phyloP scores from a whole-genome alignment of 345 rosid species.

The Anastatica hierochuntica region DNA sequence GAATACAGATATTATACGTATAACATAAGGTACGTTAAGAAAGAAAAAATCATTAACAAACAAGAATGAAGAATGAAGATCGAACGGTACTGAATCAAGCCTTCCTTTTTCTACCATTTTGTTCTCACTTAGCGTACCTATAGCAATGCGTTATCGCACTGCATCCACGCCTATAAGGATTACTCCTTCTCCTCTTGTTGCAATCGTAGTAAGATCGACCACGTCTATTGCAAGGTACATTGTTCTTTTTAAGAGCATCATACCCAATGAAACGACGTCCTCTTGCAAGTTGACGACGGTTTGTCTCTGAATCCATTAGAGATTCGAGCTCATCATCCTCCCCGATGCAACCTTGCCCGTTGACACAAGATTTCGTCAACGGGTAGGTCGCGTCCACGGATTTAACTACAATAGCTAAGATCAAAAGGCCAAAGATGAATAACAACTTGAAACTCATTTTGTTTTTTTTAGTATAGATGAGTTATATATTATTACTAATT shows the following conservation, averaged over 20 bases:
- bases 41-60: too few species aligned
- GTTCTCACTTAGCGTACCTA: constrained; percentile 26
- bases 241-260: constrained; percentile 25
- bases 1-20: constrained; percentile 10
- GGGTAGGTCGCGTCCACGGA: constrained; percentile 20
- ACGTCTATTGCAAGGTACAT: constrained; percentile 36
- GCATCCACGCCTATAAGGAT: constrained; percentile 53
- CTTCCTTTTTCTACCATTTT: too few species aligned
- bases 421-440: constrained; percentile 24
- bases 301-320: constrained; percentile 33
- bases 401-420: constrained; percentile 19
- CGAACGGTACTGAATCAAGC: constrained; percentile 7
- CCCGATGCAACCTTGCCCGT: constrained; percentile 25
- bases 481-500: too few species aligned
- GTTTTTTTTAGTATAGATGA: too few species aligned
- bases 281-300: constrained; percentile 23
- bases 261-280: constrained; percentile 38
- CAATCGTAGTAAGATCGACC: constrained; percentile 52
- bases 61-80: constrained; percentile 19
- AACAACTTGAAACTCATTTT: constrained; percentile 32
- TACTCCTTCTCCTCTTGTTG: constrained; percentile 19
- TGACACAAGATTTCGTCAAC: constrained; percentile 18
- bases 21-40: constrained; percentile 18
- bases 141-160: constrained; percentile 38
- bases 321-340: constrained; percentile 26